phyloP scores from a whole-genome alignment of 345 rosid genomes.

The Mercurialis annua region DNA sequence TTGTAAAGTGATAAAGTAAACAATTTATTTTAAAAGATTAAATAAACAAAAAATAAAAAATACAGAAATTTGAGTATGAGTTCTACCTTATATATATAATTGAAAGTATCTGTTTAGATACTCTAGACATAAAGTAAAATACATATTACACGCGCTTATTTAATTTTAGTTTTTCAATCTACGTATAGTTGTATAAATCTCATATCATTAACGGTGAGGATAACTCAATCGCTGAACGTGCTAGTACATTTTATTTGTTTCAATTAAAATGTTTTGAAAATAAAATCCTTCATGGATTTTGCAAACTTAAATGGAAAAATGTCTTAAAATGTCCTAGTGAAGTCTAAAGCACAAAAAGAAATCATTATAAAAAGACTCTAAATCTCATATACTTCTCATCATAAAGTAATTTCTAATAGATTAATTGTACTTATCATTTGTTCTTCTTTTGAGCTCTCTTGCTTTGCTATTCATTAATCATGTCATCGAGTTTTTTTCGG shows the following conservation, averaged over 20 bases:
- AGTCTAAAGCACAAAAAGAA: background rate
- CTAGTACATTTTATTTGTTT: background rate
- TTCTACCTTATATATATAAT: too few relatives aligned
- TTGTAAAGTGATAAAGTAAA: too few relatives aligned
- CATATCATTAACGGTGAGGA: background rate
- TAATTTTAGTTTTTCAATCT: background rate
- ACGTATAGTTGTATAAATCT: background rate
- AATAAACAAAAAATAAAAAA: too few relatives aligned
- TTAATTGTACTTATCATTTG: too few relatives aligned
- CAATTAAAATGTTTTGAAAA: background rate
- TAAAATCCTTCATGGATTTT: background rate
- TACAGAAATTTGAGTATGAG: too few relatives aligned
- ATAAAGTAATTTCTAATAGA: background rate
- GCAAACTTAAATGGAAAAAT: background rate
- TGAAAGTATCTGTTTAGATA: too few relatives aligned
- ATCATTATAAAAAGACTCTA: slow-evolving; percentile 3
- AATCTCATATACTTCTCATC: background rate
- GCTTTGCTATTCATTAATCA: background rate
- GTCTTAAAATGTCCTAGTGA: background rate
- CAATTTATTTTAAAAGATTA: too few relatives aligned
- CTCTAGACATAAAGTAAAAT: background rate
- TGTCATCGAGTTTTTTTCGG: slow-evolving; percentile 7
- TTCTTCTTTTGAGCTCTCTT: background rate
- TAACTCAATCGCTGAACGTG: background rate
- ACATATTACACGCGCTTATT: background rate